Base-by-base conservation (phyloP, 2,329 filamentous ascomycete species). In the Penicillium frequentans region DNA sequence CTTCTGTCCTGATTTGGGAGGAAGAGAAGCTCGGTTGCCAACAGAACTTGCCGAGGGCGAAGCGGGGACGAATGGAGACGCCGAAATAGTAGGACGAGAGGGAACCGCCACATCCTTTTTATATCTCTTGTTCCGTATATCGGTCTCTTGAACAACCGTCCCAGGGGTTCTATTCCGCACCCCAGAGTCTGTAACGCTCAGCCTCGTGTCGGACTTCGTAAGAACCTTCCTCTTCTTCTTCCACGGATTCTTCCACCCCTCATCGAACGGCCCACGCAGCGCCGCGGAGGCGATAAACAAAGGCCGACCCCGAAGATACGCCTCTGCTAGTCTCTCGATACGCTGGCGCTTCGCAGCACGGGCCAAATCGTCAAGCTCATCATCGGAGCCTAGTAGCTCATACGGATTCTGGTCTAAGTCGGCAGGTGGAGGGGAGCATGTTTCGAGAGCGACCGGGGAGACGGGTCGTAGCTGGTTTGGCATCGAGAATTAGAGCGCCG, bases 231-330 rank as follows among this genome's bases (percentile, higher is more conserved):
- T 64, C 3, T 63, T 55, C 49, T 71, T 73, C 48, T 59, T 70
- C 79, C 79, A 81, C 2, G 79, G 79, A 61, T 81, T 81, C 5
- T 63, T 60, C 79, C 79, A 82, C 26, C 64, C 71, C 24, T 71
- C 57, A 5, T 76, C 71, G 31, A 82, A 77, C 1, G 79, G 79
- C 0, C 79, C 79, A 44, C 68, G 73, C 21, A 82, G 67, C 9
- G 72, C 72, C 13, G 79, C 79, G 6, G 74, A 79, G 11, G 77
- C 65, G 45, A 82, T 80, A 54, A 79, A 80, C 10, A 79, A 65
- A 16, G 72, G 70, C 27, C 69, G 66, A 26, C 79, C 79, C 33
- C 74, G 64, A 39, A 79, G 64, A 65, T 81, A 80, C 9, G 73
- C 68, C 45, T 70, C 70, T 19, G 68, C 78, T 31, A 75, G 67